Base-by-base conservation (phyloP, 345 rosid genomes). In the Dovyalis caffra region DNA sequence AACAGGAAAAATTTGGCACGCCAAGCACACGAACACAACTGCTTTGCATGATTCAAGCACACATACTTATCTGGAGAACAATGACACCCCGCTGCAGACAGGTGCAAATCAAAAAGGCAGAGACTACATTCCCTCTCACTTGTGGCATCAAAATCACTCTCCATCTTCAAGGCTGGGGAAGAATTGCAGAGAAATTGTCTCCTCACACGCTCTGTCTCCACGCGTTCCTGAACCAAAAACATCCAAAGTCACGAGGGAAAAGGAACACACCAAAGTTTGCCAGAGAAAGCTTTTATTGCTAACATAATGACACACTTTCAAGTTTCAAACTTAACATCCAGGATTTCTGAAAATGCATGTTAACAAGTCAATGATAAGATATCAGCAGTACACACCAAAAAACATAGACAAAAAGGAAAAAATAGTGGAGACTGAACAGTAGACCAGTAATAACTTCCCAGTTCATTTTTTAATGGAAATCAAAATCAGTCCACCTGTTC, bases 1-100 rank as follows among this genome's bases (percentile, higher is more conserved):
- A 88, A 96, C 68, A 96, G 90, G 83, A 87, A 90, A 88, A 73
- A 83, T 85, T 88, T 96, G 78, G 91, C 69, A 79, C 82, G 81
- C 88, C 85, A 77, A 74, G 88, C 76, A 83, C 99, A 96, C 15
- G 90, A 77, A 74, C 99, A 96, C 80, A 96, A 79, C 74, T 92
- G 92, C 83, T 87, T 90, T 79, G 90, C 92, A 79, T 93, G 99
- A 83, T 83, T 88, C 85, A 96, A 86, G 84, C 99, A 96, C 61
- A 91, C 86, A 79, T 88, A 93, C 86, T 79, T 93, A 81, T 96
- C 97, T 9, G 97, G 91, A 65, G 95, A 96, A 81, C 98, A 96
- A 47, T 49, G 88, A 78, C 99, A 96, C 73, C 98, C 98, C 21
- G 86, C 97, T n/a, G 99, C 99, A 69, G 99, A 96, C 28, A 93